Conservation (phyloP, 208 protist genomes). For the Vickermania spadyakhi region DNA sequence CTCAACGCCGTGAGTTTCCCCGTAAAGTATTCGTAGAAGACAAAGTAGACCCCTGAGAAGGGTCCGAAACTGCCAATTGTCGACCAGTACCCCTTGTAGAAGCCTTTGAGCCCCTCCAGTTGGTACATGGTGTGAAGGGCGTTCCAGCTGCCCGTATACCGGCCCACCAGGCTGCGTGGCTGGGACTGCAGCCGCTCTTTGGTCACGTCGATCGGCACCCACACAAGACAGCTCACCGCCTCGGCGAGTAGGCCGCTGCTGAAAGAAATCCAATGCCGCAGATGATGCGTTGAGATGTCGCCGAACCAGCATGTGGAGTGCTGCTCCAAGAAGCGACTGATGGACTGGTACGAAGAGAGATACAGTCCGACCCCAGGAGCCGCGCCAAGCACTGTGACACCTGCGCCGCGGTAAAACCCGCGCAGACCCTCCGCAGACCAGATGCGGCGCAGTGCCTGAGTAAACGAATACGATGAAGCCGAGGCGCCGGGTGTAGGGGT, state of each 20-base stretch:
- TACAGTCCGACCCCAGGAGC: constrained; percentile 75
- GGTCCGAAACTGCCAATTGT: constrained; percentile 84
- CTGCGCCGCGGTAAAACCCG: constrained; percentile 80
- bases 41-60: constrained; percentile 86
- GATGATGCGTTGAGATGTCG: constrained; percentile 6
- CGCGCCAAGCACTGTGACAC: constrained; percentile 53
- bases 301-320: background rate
- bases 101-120: constrained; percentile 50
- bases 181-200: constrained; percentile 86
- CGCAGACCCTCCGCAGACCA: constrained; percentile 36
- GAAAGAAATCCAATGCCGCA: constrained; percentile 35
- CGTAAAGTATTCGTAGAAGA: constrained; percentile 65
- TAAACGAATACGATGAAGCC: constrained; percentile 2
- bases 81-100: constrained; percentile 83
- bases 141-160: constrained; percentile 56
- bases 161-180: constrained; percentile 27
- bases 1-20: constrained; percentile 8
- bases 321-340: background rate
- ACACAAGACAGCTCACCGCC: constrained; percentile 72
- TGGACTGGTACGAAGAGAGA: constrained; percentile 55
- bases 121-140: constrained; percentile 44
- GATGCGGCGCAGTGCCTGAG: constrained; percentile 17
- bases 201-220: constrained; percentile 83
- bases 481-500: background rate
- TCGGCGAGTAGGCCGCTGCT: constrained; percentile 61